Evolutionary conservation across 176 grass and related monocot genomes (phyloP).

Genomic region (sorghum (Sorghum bicolor)): Sorghum_bicolor_NCBIv3 NC_012874.2:13418001-13418500

Average conservation of each 20-base stretch:
- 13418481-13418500: constrained; percentile 34
- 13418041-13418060: too few species aligned
- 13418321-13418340: too few species aligned
- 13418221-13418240: neutral
- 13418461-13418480: constrained; percentile 15
- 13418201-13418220: neutral
- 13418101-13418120: neutral
- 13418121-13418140: too few species aligned
- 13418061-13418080: too few species aligned
- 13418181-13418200: neutral
- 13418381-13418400: neutral
- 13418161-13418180: neutral
- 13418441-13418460: constrained; percentile 28
- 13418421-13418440: neutral
- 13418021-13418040: too few species aligned
- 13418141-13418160: too few species aligned
- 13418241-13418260: neutral
- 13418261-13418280: neutral
- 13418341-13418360: neutral
- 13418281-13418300: neutral
- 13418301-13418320: too few species aligned
- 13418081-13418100: neutral
- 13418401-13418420: neutral
- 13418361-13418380: neutral
- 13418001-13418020: too few species aligned